phyloP scores from a whole-genome alignment of 108 stramenopile species.

The Thalassiosira profunda region DNA sequence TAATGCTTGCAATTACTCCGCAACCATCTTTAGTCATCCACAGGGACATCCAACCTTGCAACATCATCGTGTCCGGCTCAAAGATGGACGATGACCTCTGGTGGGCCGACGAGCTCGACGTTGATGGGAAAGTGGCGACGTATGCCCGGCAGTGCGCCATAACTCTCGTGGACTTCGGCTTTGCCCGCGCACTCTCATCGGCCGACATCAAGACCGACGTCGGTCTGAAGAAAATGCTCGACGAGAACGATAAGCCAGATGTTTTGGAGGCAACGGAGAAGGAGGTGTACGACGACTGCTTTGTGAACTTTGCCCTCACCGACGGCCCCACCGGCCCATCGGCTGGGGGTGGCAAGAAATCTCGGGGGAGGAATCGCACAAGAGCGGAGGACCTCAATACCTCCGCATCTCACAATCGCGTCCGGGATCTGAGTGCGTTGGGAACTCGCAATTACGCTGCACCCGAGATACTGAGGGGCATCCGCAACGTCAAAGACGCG shows the following conservation, averaged over 20 bases:
- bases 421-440: slow-evolving; percentile 52
- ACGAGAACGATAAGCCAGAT: slow-evolving; percentile 3
- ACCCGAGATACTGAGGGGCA: slow-evolving; percentile 65
- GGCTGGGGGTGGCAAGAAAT: background rate
- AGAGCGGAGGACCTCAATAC: background rate
- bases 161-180: slow-evolving; percentile 89
- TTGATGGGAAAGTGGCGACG: slow-evolving; percentile 45
- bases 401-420: slow-evolving; percentile 6
- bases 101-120: slow-evolving; percentile 75
- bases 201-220: slow-evolving; percentile 41
- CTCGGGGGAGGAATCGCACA: slow-evolving; percentile 25
- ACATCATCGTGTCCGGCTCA: slow-evolving; percentile 49
- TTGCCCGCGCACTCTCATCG: slow-evolving; percentile 73
- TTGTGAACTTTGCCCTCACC: background rate
- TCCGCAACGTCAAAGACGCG: background rate
- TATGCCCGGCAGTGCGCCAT: slow-evolving; percentile 60
- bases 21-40: slow-evolving; percentile 75
- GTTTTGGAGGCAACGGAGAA: background rate
- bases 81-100: slow-evolving; percentile 46
- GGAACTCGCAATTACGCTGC: slow-evolving; percentile 87
- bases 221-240: slow-evolving; percentile 12
- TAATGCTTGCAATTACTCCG: background rate
- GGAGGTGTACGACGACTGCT: background rate
- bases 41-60: slow-evolving; percentile 89
- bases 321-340: background rate